Evolutionary conservation across 2,329 filamentous ascomycete genomes (phyloP).

Genomic region (Aspergillus ochraceus): DNA sequence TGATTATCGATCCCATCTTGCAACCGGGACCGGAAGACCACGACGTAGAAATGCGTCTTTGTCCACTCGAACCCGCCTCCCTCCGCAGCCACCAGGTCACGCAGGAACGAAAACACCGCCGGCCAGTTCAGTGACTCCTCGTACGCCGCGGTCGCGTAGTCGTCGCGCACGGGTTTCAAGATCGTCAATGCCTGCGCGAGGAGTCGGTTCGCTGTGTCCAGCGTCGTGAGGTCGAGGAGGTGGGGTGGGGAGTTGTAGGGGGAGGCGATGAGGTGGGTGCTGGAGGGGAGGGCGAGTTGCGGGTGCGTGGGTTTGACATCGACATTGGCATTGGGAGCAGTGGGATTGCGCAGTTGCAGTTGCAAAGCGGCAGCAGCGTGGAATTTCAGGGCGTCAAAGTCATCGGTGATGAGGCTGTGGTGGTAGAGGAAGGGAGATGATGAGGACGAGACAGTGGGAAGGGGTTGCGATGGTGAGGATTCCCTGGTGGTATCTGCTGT

Average conservation of each 20-base stretch:
- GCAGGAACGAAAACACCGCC: constrained; percentile 60
- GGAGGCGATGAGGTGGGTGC: constrained; percentile 61
- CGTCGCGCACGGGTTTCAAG: constrained; percentile 61
- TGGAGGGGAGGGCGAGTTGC: constrained; percentile 5
- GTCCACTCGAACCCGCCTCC: constrained; percentile 54
- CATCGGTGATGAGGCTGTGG: constrained; percentile 33
- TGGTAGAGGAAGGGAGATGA: constrained; percentile 22
- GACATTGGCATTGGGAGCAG: too few species aligned
- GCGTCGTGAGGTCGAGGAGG: constrained; percentile 67
- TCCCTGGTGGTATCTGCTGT: background rate
- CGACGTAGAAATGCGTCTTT: constrained; percentile 72
- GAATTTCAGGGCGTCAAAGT: constrained; percentile 36
- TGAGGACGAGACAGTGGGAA: background rate
- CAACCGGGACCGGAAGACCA: constrained; percentile 77
- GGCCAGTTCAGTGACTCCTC: constrained; percentile 76
- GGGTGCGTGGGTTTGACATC: constrained; percentile 2
- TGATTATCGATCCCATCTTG: constrained; percentile 64
- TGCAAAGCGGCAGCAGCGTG: constrained; percentile 36
- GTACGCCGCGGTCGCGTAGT: constrained; percentile 79
- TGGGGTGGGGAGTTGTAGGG: constrained; percentile 73
- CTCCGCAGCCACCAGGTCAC: constrained; percentile 51
- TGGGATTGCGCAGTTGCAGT: constrained; percentile 14
- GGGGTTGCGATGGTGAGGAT: too few species aligned
- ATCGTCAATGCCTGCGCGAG: constrained; percentile 69
- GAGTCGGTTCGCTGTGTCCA: constrained; percentile 66